Evolutionary conservation across 306 rosid species (phyloP), one percentile per base, ranked within the genome.

Genomic region (Crataegus laevigata): DNA sequence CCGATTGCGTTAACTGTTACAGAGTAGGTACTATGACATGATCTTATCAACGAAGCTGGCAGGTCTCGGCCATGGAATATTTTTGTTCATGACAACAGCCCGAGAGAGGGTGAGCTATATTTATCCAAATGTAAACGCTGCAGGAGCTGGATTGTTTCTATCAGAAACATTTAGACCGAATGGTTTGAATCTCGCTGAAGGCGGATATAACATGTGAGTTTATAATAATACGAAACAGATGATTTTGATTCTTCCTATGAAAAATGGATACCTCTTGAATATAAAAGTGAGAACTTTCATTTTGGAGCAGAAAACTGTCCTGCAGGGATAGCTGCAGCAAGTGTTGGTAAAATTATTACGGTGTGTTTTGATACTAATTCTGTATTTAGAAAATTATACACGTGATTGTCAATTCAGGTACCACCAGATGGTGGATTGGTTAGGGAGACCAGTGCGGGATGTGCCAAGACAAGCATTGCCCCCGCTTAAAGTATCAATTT

Each of bases 1-100:
- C 66, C 40, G 72, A 45, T 18, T 80, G 65, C 51, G 5, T 75
- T 82, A 69, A 29, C 79, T 80, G 21, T 72, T 72, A 45, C 97
- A 94, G 98, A 54, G 11, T 61, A 90, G 98, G 88, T 94, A 91
- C 84, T 94, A 94, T 78, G 98, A 91, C 80, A 94, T 94, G 98
- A 83, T 94, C 24, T 86, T 94, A 79, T 88, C 94, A 75, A 90
- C 97, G 43, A 94, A 84, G 83, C 86, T 91, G 73, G 98, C 97
- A 66, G 98, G 97, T 57, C 40, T 91, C 18, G 97, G 98, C 51
- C 98, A 94, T 82, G 97, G 89, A 11, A 77, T 81, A 29, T 94
- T 91, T 83, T 75, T 94, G 85, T 94, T 91, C 62, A 83, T 94
- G 98, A 84, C 96, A 68, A 83, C 96, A 18, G 98, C 98, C 21